Evolutionary conservation across 371 early-diverging fungal species (phyloP), one percentile per base, ranked within the genome.

Genomic region (Zychaea mexicana): DNA sequence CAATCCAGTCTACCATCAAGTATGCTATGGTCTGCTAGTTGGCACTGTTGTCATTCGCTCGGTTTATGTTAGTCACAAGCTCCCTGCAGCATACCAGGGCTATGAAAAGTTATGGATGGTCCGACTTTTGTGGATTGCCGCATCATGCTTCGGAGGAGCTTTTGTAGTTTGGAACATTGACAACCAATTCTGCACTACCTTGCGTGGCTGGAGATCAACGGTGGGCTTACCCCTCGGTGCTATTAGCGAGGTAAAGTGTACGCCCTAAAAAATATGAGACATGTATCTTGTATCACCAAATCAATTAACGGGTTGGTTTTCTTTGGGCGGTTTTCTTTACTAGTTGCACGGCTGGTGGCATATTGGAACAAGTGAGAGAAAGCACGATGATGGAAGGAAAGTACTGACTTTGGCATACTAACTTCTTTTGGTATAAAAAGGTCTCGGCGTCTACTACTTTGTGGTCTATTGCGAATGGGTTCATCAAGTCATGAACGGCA

Each of bases 321-420:
- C 27, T 42, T 38, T 39, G 26, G 42, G 6, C 42, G 2, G 5
- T 24, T 57, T 3, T 9, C 6, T 19, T 27, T 30, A 3, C 19
- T 58, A 94, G 83, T 81, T 92, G n/a, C 94, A 94, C 67, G 89
- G 89, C 6, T 92, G 88, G 85, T 94, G 93, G 94, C 93, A 94
- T 71, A 82, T 93, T 60, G 73, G 75, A 19, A 79, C 80, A 58
- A 69, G 78, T 76, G 69, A 58, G 39, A 19, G 21, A 49, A 19
- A 49, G 13, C n/a, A n/a, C n/a, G n/a, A n/a, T n/a, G n/a, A n/a
- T n/a, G n/a, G n/a, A n/a, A n/a, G n/a, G n/a, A n/a, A n/a, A n/a
- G n/a, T n/a, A n/a, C n/a, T n/a, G n/a, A 19, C 22, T 8, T 24
- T 49, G 13, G 13, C 42, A 24, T 19, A 49, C 49, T 24, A 24